A percentile compares a stretch with the other conserved stretches of the same genome.
Conservation (phyloP, 805 yeast genomes). For the Peterozyma xylosa region DNA sequence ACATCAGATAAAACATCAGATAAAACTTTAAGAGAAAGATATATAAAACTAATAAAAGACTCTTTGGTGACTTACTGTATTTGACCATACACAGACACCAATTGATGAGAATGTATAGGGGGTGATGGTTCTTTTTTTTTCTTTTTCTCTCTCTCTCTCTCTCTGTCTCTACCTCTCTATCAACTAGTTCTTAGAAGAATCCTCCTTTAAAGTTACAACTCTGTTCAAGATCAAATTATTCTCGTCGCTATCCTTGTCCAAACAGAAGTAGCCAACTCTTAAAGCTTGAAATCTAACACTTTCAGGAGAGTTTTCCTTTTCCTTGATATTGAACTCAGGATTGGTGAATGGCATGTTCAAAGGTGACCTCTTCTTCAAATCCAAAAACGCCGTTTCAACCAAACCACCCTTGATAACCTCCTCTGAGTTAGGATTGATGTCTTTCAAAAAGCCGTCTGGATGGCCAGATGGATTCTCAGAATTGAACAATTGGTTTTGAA, state of each 20-base stretch:
- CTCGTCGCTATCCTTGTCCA: constrained; percentile 68
- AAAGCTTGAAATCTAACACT: constrained; percentile 96
- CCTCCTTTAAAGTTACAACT: constrained; percentile 90
- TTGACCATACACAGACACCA: no score
- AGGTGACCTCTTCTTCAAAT: constrained; percentile 65
- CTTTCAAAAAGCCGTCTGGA: constrained; percentile 84
- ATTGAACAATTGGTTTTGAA: constrained; percentile 80
- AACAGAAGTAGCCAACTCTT: constrained; percentile 91
- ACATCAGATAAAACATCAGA: no score
- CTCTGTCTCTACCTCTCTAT: no score
- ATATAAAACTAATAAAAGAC: no score
- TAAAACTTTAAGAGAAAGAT: no score
- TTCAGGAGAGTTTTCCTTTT: constrained; percentile 57
- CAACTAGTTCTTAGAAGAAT: constrained; percentile 16
- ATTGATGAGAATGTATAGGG: no score
- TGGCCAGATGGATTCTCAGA: constrained; percentile 86
- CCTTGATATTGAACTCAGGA: constrained; percentile 64
- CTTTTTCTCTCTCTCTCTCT: no score
- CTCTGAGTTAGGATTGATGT: constrained; percentile 77
- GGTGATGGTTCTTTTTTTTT: no score
- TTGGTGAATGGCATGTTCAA: constrained; percentile 57
- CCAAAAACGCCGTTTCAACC: constrained; percentile 70
- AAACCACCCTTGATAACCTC: constrained; percentile 56
- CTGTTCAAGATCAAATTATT: constrained; percentile 72
- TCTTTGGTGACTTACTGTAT: no score